Percentiles rank a stretch among this genome's conserved stretches.
Evolutionary conservation across 1,284 basidiomycete genomes (phyloP).

Genomic region (Boletus semigastroideus): DNA sequence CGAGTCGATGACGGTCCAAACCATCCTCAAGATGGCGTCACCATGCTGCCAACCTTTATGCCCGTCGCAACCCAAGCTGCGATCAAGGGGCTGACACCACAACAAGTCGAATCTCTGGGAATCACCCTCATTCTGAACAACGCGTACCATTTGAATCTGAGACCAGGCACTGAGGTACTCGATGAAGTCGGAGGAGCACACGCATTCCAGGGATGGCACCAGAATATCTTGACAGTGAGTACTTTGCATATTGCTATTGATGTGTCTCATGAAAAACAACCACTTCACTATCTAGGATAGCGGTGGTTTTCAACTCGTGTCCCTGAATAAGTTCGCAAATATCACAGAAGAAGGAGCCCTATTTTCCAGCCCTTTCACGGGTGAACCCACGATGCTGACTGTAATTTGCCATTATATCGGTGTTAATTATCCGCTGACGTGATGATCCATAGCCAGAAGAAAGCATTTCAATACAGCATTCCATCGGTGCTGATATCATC

Average conservation of each 20-base stretch:
- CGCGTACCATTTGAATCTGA: conserved; percentile 80
- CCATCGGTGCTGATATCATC: conserved; percentile 86
- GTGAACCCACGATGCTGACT: conserved; percentile 81
- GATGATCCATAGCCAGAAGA: conserved; percentile 67
- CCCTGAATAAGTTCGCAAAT: conserved; percentile 76
- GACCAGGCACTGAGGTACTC: conserved; percentile 73
- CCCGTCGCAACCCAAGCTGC: conserved; percentile 87
- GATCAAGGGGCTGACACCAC: conserved; percentile 82
- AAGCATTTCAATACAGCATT: conserved; percentile 82
- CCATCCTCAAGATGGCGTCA: conserved; percentile 60
- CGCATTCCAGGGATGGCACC: conserved; percentile 80
- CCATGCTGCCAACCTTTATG: conserved; percentile 86
- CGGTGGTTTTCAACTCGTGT: conserved; percentile 85
- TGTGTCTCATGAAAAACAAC: background rate
- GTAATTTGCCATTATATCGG: conserved; percentile 41
- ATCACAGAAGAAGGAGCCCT: conserved; percentile 85
- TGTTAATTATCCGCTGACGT: conserved; percentile 17
- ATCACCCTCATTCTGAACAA: conserved; percentile 82
- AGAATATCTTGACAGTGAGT: conserved; percentile 76
- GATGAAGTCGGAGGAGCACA: conserved; percentile 77
- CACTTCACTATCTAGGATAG: conserved; percentile 57
- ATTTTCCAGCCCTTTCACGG: conserved; percentile 79
- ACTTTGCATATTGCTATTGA: conserved; percentile 9
- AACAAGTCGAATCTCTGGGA: conserved; percentile 78
- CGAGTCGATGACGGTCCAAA: conserved; percentile 1